phyloP scores from a whole-genome alignment of 352 stramenopile genomes.

The Phytophthora niederhauseri region DNA sequence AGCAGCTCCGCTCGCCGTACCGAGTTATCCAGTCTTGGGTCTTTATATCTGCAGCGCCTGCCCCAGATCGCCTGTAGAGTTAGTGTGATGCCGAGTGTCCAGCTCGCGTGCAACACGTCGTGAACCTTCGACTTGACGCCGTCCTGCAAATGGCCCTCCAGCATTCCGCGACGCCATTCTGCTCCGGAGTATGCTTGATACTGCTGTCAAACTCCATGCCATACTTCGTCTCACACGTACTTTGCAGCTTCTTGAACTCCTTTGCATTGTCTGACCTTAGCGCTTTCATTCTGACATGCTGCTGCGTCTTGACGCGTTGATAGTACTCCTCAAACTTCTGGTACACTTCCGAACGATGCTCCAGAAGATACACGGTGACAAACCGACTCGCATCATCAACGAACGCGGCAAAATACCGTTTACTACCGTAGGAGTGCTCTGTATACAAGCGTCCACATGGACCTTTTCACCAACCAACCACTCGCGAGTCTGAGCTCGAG shows the following conservation, averaged over 20 bases:
- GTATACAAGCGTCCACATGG: constrained; percentile 5
- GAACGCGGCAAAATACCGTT: constrained; percentile 3
- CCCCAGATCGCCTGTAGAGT: too few species aligned
- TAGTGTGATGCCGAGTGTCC: too few species aligned
- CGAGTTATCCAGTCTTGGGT: too few species aligned
- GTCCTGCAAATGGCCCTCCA: too few species aligned
- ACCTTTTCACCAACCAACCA: constrained; percentile 7
- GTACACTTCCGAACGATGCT: constrained; percentile 25
- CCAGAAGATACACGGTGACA: constrained; percentile 15
- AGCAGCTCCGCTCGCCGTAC: too few species aligned
- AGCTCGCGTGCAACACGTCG: too few species aligned
- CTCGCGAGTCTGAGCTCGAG: constrained; percentile 1
- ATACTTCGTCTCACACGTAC: constrained; percentile 1
- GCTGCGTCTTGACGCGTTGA: constrained; percentile 16
- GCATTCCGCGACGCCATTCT: constrained; percentile 17
- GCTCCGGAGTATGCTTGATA: constrained; percentile 29
- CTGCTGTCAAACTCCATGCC: constrained; percentile 24
- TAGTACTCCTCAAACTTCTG: constrained; percentile 25
- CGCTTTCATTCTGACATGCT: constrained; percentile 21
- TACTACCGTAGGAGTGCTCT: constrained; percentile 1
- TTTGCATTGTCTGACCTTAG: constrained; percentile 22
- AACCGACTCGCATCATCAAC: constrained; percentile 28
- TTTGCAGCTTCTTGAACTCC: constrained; percentile 23
- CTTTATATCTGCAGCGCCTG: too few species aligned
- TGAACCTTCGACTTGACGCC: too few species aligned